Evolutionary conservation across 1,284 basidiomycete species (phyloP).

Genomic region (Ganoderma sinense): DNA sequence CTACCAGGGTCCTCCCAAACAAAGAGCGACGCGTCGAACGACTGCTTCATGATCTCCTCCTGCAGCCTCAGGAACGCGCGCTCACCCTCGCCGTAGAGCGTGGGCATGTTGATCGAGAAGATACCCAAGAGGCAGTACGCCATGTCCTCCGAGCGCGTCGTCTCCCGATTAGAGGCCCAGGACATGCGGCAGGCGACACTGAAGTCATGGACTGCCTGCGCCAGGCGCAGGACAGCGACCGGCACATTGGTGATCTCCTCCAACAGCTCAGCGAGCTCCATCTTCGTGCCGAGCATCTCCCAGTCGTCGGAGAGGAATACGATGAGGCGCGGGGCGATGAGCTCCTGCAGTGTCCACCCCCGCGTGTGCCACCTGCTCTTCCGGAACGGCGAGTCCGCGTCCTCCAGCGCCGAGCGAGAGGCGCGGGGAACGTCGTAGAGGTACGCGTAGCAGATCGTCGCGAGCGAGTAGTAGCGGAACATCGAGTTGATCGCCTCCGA

Average conservation of each 20-base stretch:
- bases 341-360: slow-evolving; percentile 15
- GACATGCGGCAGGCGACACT: slow-evolving; percentile 3
- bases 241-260: background rate
- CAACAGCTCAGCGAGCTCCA: background rate
- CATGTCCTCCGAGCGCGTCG: slow-evolving; percentile 2
- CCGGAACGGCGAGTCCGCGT: background rate
- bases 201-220: background rate
- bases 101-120: slow-evolving; percentile 8
- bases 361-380: slow-evolving; percentile 12
- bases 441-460: slow-evolving; percentile 20
- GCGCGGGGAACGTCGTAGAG: slow-evolving; percentile 11
- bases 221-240: background rate
- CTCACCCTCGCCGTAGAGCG: slow-evolving; percentile 1
- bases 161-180: background rate
- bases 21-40: background rate
- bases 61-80: background rate
- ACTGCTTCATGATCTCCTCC: slow-evolving; percentile 5
- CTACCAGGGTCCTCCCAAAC: background rate
- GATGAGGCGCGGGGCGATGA: background rate
- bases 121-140: slow-evolving; percentile 8
- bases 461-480: slow-evolving; percentile 13
- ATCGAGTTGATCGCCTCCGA: slow-evolving; percentile 25
- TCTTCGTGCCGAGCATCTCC: slow-evolving; percentile 1
- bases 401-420: background rate
- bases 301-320: slow-evolving; percentile 2